Conservation (phyloP, 164 flowering plant species). For the Chimonanthus salicifolius region DNA sequence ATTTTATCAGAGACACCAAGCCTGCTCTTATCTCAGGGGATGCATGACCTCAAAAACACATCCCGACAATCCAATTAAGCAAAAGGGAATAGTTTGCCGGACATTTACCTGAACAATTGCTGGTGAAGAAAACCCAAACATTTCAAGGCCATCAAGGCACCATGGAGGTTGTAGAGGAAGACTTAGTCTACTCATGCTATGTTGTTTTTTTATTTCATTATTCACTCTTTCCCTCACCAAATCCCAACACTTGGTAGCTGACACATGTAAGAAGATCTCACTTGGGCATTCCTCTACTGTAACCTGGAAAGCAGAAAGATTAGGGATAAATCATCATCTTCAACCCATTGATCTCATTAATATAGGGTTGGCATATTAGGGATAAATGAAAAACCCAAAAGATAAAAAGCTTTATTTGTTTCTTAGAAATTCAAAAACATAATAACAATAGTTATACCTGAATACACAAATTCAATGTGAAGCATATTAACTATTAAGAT, state of each 20-base stretch:
- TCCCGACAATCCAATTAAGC: no score
- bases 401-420: not conserved
- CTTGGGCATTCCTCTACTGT: constrained; percentile 54
- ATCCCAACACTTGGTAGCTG: constrained; percentile 87
- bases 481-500: no score
- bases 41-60: no score
- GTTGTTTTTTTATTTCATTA: constrained; percentile 69
- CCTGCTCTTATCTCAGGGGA: no score
- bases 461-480: no score
- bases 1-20: no score
- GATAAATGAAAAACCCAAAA: not conserved
- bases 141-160: constrained; percentile 83
- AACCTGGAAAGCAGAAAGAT: constrained; percentile 51
- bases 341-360: no score
- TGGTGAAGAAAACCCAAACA: constrained; percentile 97
- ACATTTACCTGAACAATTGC: constrained; percentile 68
- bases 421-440: not conserved
- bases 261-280: constrained; percentile 76
- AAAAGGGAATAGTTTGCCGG: not conserved
- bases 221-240: constrained; percentile 91
- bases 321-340: not conserved
- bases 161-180: constrained; percentile 94
- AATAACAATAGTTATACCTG: not conserved
- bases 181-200: constrained; percentile 44
- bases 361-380: no score